Evolutionary conservation across 257 asterid species (phyloP).

Genomic region (Salvia hispanica): DNA sequence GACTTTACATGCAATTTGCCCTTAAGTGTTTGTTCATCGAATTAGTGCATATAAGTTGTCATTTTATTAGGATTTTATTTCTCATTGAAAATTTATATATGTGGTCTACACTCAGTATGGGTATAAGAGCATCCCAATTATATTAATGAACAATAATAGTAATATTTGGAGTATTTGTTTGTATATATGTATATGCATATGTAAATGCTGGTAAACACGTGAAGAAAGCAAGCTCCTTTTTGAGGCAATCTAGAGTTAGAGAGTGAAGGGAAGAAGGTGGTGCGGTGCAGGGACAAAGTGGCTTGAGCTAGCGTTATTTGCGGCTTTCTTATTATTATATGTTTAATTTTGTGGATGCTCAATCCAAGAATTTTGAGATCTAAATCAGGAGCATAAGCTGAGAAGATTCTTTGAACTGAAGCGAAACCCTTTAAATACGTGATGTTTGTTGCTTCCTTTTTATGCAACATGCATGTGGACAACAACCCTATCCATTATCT

Average conservation of each 20-base stretch:
- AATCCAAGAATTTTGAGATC: not conserved
- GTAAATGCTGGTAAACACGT: slow-evolving; percentile 38
- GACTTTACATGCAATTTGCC: too few relatives aligned
- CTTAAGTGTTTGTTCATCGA: too few relatives aligned
- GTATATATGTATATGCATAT: not conserved
- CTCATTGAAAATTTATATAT: too few relatives aligned
- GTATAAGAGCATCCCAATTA: not conserved
- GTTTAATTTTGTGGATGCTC: not conserved
- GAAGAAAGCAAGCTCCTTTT: slow-evolving; percentile 39
- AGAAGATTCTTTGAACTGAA: slow-evolving; percentile 43
- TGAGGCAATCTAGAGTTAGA: too few relatives aligned
- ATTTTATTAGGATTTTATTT: too few relatives aligned
- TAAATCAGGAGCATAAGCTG: not conserved
- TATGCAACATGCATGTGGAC: slow-evolving; percentile 27
- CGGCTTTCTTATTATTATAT: slow-evolving; percentile 28
- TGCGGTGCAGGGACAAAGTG: slow-evolving; percentile 37
- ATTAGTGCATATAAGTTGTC: too few relatives aligned
- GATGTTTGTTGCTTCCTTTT: slow-evolving; percentile 33
- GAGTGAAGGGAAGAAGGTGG: slow-evolving; percentile 38
- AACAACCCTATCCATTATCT: slow-evolving; percentile 26
- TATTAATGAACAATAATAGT: too few relatives aligned
- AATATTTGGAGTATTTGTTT: too few relatives aligned
- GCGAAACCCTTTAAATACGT: slow-evolving; percentile 28
- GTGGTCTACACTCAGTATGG: not conserved
- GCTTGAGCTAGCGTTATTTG: slow-evolving; percentile 34